Base-by-base conservation (phyloP, 73 alveolate genomes). In the Blepharisma stoltei region DNA sequence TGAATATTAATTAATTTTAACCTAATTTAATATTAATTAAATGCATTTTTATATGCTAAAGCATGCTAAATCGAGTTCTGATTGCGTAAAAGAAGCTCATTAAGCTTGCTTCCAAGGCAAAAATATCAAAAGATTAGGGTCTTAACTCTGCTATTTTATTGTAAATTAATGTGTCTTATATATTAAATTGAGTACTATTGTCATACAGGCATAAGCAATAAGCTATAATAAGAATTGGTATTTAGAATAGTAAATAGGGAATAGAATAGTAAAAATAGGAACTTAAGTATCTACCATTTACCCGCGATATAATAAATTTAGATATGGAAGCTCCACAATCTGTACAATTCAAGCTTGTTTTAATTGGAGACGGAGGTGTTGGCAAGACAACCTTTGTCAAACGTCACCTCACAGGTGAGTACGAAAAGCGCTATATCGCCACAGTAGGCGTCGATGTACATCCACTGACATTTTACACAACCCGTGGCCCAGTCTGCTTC, bases 401-500 rank as follows among this genome's bases (percentile, higher is more conserved):
- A 83, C 71, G 97, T 65, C 97, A 90, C 76, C 77, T 88, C 44
- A 92, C 97, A 27, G 98, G 98, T 76, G 98, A 92, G 77, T 92
- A 90, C 65, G 97, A 91, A 65, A 90, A 90, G 86, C 89, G 86
- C 73, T 92, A 92, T 86, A 84, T 91, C 47, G 98, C 98, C 83
- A 93, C 98, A 65, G 84, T 92, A 77, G 99, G 99, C 55, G 98
- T 88, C 46, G 98, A 95, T 79, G 99, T 96, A 38, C 97, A 93
- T 79, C 97, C 98, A 41, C 83, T 96, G 92, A 87, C 82, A 37
- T 96, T 96, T 83, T 82, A 83, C 88, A 96, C 99, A 25, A 78
- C 91, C 5, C 83, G 86, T 55, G 98, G 98, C 45, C 83, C 85
- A 38, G 84, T 93, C 76, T 76, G 87, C 71, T 84, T 93, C 77